A percentile compares a stretch with the other conserved stretches of the same genome.
Evolutionary conservation across 2,329 filamentous ascomycete species (phyloP).

Genomic region (Fusarium equiseti): DNA sequence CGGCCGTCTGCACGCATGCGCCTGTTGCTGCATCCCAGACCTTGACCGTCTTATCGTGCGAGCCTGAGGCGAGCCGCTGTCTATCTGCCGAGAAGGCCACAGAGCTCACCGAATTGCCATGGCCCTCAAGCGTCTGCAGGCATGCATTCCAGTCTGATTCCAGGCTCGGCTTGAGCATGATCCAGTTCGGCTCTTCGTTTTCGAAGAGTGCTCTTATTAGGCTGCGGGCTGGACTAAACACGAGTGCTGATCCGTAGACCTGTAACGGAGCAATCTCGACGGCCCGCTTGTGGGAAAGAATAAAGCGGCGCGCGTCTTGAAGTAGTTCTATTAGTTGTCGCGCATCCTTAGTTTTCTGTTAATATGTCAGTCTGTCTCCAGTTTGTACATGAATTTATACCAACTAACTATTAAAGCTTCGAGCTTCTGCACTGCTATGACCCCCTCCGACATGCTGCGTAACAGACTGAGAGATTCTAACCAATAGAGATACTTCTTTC

Average conservation of each 20-base stretch:
- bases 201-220: not conserved
- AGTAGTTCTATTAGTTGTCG: not conserved
- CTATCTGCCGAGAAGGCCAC: not conserved
- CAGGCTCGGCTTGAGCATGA: not conserved
- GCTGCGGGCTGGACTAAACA: not conserved
- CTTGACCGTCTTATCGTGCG: too few relatives aligned
- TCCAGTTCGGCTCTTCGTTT: not conserved
- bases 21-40: too few relatives aligned
- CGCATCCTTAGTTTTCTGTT: not conserved
- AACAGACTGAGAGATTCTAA: not conserved
- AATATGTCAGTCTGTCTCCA: too few relatives aligned
- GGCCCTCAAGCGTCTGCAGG: not conserved
- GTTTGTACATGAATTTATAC: too few relatives aligned
- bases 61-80: not conserved
- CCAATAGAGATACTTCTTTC: not conserved
- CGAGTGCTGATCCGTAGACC: not conserved
- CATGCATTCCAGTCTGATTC: not conserved
- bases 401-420: not conserved
- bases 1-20: too few relatives aligned
- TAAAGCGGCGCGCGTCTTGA: not conserved
- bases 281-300: not conserved
- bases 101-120: not conserved
- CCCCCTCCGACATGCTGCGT: not conserved
- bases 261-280: not conserved
- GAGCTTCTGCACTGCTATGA: not conserved